These are phyloP conservation scores for Corchorus capsularis DNA, from an alignment of 345 rosid genomes.

Conservation along the genomic window DNA sequence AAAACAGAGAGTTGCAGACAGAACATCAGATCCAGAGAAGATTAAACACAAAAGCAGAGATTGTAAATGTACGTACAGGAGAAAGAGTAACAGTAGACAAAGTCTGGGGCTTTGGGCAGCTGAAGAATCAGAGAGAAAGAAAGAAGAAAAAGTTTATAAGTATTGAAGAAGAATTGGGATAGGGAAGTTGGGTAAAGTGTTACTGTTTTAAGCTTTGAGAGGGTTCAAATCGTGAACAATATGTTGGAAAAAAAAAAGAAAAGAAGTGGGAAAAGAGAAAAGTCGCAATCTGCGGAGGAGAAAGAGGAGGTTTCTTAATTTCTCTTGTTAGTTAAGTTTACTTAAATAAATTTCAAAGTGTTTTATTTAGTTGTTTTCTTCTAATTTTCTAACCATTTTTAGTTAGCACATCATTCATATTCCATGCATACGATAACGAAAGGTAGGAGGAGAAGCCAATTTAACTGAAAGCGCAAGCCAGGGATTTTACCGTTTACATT, in stretches of 20 bases:
- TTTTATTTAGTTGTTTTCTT: neutral
- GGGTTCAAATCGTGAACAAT: conserved; percentile 6
- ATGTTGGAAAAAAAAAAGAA: neutral
- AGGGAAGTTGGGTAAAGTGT: neutral
- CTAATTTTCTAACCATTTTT: neutral
- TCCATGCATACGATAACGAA: neutral
- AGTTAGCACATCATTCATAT: neutral
- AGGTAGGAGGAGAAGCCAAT: neutral
- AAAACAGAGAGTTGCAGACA: neutral
- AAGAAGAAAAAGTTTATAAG: neutral
- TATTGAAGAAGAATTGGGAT: neutral
- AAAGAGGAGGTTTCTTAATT: neutral
- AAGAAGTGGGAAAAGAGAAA: neutral
- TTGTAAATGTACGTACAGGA: neutral
- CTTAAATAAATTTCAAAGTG: neutral
- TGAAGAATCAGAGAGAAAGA: conserved; percentile 7
- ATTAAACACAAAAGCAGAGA: neutral
- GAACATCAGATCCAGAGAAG: conserved; percentile 17
- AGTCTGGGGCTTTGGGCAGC: neutral
- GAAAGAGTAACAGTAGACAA: neutral
- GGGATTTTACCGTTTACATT: too few relatives aligned
- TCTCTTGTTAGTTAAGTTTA: neutral
- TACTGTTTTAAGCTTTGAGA: neutral
- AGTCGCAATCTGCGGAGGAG: conserved; percentile 3
- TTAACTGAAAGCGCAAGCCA: neutral